Evolutionary conservation across 2,329 filamentous ascomycete species (phyloP).

Genomic region (Myriosclerotinia scirpicola): DNA sequence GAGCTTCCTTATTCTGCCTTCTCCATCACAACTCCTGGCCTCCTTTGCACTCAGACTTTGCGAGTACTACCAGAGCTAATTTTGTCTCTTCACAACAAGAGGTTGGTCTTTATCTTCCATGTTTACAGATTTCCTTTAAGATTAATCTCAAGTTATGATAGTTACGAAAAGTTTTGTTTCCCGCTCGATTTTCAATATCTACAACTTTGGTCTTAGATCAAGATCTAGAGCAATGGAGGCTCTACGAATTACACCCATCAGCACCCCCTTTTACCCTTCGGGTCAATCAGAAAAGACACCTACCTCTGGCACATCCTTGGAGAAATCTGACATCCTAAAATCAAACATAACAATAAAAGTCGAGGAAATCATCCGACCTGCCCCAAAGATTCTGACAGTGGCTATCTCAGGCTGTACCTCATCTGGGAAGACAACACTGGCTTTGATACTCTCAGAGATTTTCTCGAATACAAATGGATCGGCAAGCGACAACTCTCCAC

Average conservation of each 20-base stretch:
- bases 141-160: neutral
- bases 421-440: slow-evolving; percentile 19
- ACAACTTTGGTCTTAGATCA: neutral
- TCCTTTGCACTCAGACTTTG: neutral
- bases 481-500: neutral
- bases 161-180: neutral
- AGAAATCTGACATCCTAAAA: neutral
- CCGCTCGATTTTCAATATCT: neutral
- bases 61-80: neutral
- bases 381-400: neutral
- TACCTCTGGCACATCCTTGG: neutral
- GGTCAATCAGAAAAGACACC: neutral
- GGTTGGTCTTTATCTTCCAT: neutral
- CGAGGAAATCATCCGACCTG: neutral
- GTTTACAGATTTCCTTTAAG: neutral
- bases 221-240: neutral
- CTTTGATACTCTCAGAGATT: slow-evolving; percentile 12
- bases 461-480: neutral
- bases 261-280: neutral
- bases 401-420: slow-evolving; percentile 15
- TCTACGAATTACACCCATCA: neutral
- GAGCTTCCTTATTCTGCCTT: neutral
- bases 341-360: neutral
- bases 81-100: neutral
- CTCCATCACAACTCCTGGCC: neutral